Evolutionary conservation across 108 stramenopile species (phyloP), one percentile per base, ranked within the genome.

Genomic region (Conticribra guillardii): DNA sequence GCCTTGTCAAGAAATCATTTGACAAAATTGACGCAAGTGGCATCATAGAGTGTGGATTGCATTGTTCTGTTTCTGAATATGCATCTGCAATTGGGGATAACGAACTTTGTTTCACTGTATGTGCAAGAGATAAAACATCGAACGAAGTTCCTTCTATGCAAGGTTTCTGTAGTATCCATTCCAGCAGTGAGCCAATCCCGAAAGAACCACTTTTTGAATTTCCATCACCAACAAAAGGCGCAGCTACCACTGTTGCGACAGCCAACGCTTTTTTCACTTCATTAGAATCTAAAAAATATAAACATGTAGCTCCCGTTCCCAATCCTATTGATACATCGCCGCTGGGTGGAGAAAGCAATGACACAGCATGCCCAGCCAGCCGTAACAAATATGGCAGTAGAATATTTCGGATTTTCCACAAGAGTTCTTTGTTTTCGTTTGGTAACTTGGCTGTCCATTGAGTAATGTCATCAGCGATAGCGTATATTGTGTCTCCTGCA

Each of bases 151-250:
- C 18, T 1, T 16, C 22, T 21, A 26, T 45, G 22, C 2, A 61
- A 27, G 0, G 24, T 26, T 34, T 1, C 4, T 44, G 24, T 4
- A 30, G 21, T 56, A 76, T 59, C 68, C 76, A 77, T 48, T 69
- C 76, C n/a, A 77, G n/a, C 34, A 77, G 33, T 19, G 62, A 16
- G 9, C 76, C 76, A 64, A 64, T 64, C 29, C 68, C 56, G 33
- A 69, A 69, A 27, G 31, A 19, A 30, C 68, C 76, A 29, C 56
- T 69, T 4, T 58, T 77, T 22, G 49, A 59, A 52, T 49, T 69
- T 15, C 76, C 76, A 69, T 63, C 68, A 21, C 68, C 76, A 21
- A 65, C 68, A 69, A 77, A 77, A 7, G 76, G 68, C 45, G 58
- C 68, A 50, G 68, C 44, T 5, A 24, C 46, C 16, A 77, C 50